Percentiles rank a stretch among this genome's conserved stretches.
These are phyloP conservation scores for Tulasnella sp. DNA, from an alignment of 768 basidiomycete species.

Conservation along the genomic window DNA sequence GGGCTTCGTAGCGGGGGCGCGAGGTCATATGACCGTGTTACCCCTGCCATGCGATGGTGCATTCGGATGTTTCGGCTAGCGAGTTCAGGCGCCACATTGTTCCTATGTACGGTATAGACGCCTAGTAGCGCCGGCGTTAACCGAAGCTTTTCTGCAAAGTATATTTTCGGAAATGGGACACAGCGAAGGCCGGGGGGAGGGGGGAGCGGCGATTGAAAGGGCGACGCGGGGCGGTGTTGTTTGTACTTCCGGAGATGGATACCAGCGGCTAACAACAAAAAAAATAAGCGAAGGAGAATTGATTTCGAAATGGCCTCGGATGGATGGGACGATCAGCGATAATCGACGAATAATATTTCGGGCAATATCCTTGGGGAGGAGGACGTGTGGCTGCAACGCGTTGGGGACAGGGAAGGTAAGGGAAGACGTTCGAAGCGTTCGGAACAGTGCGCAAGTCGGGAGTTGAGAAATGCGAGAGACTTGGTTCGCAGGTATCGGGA, in stretches of 20 bases:
- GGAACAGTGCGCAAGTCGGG: neutral
- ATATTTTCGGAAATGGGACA: neutral
- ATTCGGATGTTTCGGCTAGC: no score
- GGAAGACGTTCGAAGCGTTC: neutral
- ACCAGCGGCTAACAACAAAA: neutral
- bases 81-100: no score
- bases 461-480: constrained; percentile 9
- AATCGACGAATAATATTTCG: neutral
- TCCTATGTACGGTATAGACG: no score
- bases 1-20: no score
- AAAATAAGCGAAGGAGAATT: neutral
- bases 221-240: neutral
- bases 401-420: neutral
- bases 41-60: no score
- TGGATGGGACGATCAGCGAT: neutral
- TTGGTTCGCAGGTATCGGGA: neutral
- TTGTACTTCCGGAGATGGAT: neutral
- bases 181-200: no score
- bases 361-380: neutral
- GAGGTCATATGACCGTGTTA: no score
- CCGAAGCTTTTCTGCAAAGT: neutral
- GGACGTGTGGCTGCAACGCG: neutral
- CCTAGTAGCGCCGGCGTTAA: no score
- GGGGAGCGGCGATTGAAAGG: neutral
- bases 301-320: neutral